Evolutionary conservation across 176 grass and related monocot species (phyloP).

Genomic region (Paspalum notatum): DNA sequence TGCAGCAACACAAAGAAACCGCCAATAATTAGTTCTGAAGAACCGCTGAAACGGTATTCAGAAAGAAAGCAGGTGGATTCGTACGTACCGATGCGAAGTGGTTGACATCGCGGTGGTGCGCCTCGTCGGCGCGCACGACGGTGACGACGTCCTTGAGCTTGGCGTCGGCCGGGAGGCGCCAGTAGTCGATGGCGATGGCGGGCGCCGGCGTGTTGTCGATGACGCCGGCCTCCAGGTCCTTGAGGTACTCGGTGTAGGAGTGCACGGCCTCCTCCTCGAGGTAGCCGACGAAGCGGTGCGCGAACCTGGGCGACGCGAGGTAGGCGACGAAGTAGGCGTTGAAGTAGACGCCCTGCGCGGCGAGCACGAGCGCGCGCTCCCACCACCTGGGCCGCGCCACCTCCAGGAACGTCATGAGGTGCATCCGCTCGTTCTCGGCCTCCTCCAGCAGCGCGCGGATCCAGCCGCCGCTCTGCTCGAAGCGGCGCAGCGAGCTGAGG

Average conservation of each 20-base stretch:
- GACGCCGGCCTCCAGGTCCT: slow-evolving; percentile 71
- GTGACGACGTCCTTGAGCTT: slow-evolving; percentile 92
- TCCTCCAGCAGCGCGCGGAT: slow-evolving; percentile 82
- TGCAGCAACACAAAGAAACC: not conserved
- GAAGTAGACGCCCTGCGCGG: slow-evolving; percentile 93
- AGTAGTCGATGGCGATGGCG: slow-evolving; percentile 94
- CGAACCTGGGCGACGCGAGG: slow-evolving; percentile 89
- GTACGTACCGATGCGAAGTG: slow-evolving; percentile 81
- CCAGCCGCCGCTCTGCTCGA: slow-evolving; percentile 94
- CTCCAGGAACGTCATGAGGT: slow-evolving; percentile 97
- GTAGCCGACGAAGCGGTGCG: slow-evolving; percentile 84
- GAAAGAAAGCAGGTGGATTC: no score
- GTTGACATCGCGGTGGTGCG: slow-evolving; percentile 94
- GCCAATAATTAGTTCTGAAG: not conserved
- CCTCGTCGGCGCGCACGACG: slow-evolving; percentile 88
- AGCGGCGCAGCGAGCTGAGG: slow-evolving; percentile 88
- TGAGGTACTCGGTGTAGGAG: slow-evolving; percentile 93
- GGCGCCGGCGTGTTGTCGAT: slow-evolving; percentile 83
- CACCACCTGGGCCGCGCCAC: slow-evolving; percentile 74
- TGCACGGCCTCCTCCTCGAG: slow-evolving; percentile 97
- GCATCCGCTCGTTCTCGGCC: slow-evolving; percentile 99
- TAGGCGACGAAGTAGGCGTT: slow-evolving; percentile 89
- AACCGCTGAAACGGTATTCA: no score
- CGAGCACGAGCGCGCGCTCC: slow-evolving; percentile 85
- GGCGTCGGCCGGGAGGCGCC: slow-evolving; percentile 81